These are phyloP conservation scores for Celoporthe dispersa DNA, from an alignment of 2,329 filamentous ascomycete genomes.

Conservation along the genomic window DNA sequence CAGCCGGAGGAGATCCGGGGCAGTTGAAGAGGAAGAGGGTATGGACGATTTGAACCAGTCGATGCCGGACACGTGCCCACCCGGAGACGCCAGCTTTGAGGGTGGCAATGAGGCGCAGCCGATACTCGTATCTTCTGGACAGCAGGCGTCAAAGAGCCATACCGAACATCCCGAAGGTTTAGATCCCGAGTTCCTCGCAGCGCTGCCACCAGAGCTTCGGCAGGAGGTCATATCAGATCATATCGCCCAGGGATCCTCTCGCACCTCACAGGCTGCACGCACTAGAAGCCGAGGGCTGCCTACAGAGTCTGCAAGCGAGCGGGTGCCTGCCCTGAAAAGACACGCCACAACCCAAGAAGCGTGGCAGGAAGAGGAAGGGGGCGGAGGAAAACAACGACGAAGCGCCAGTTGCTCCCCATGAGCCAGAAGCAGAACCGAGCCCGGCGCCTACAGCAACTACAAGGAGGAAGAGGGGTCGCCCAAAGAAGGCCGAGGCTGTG, in stretches of 20 bases:
- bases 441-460: constrained; percentile 12
- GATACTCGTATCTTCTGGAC: constrained; percentile 15
- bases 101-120: neutral
- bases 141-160: constrained; percentile 2
- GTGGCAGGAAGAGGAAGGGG: constrained; percentile 38
- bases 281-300: constrained; percentile 28
- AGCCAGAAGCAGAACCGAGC: constrained; percentile 19
- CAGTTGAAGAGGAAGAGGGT: constrained; percentile 13
- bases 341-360: constrained; percentile 35
- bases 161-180: constrained; percentile 14
- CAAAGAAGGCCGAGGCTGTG: constrained; percentile 42
- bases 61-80: constrained; percentile 28
- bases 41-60: neutral
- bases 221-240: constrained; percentile 26
- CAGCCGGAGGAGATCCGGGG: constrained; percentile 23
- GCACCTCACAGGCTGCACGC: constrained; percentile 22
- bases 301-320: neutral
- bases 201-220: constrained; percentile 24
- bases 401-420: neutral
- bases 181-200: constrained; percentile 24
- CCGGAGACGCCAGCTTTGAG: neutral
- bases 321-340: constrained; percentile 15
- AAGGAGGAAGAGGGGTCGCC: constrained; percentile 48
- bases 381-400: constrained; percentile 11
- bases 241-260: constrained; percentile 14